A percentile compares a stretch with the other conserved stretches of the same genome.
phyloP scores from a whole-genome alignment of 2,329 filamentous ascomycete genomes.

The Paraconiothyrium brasiliense region DNA sequence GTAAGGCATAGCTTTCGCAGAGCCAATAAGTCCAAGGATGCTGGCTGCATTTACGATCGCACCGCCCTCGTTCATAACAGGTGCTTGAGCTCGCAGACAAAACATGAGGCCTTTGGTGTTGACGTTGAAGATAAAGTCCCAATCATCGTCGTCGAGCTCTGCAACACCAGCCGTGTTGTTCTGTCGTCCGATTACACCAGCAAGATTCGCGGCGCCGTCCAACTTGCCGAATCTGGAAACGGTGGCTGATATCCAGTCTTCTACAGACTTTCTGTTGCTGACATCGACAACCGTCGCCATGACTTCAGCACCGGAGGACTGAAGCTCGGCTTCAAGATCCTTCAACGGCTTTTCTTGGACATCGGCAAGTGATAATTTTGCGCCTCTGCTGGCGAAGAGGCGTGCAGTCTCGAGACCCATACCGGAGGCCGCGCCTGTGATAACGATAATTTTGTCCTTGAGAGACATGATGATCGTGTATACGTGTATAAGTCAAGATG shows the following conservation, averaged over 20 bases:
- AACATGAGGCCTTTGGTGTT: constrained; percentile 53
- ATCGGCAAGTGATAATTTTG: constrained; percentile 44
- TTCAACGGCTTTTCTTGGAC: constrained; percentile 38
- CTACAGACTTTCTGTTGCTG: constrained; percentile 58
- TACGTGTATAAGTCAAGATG: neutral
- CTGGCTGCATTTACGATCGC: constrained; percentile 59
- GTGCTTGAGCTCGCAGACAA: constrained; percentile 50
- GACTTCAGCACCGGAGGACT: constrained; percentile 26
- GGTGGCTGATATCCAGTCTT: constrained; percentile 59
- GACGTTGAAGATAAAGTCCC: constrained; percentile 50
- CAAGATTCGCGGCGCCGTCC: constrained; percentile 55
- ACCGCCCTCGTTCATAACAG: constrained; percentile 51
- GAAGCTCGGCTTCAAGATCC: constrained; percentile 32
- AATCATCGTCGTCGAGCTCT: constrained; percentile 51
- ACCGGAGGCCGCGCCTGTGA: constrained; percentile 44
- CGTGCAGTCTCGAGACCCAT: constrained; percentile 42
- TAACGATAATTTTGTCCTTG: constrained; percentile 41
- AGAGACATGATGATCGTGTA: constrained; percentile 31
- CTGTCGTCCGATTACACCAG: constrained; percentile 50
- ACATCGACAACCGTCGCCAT: constrained; percentile 59
- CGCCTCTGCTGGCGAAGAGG: constrained; percentile 39
- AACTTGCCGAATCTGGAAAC: constrained; percentile 61
- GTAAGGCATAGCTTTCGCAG: constrained; percentile 46
- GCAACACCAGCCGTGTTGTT: constrained; percentile 30
- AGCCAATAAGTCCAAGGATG: constrained; percentile 61